Percentiles rank a stretch among this genome's conserved stretches.
Evolutionary conservation across 2,329 filamentous ascomycete genomes (phyloP).

Genomic region (Colletotrichum cereale): DNA sequence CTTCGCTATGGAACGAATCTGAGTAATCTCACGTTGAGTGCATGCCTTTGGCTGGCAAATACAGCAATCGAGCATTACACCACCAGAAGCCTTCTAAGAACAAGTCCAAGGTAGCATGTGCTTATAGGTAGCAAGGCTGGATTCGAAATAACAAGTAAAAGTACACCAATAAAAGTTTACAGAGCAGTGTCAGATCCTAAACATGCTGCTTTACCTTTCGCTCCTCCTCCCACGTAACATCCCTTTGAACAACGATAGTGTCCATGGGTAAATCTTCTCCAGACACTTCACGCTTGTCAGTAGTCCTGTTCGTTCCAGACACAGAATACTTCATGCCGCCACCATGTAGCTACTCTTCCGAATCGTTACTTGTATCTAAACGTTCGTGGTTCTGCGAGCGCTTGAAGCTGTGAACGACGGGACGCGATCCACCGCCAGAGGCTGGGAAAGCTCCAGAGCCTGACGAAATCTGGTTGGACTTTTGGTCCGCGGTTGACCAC

Average conservation of each 20-base stretch:
- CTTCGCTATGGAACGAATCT: too few relatives aligned
- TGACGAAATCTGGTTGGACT: constrained; percentile 21
- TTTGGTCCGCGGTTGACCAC: constrained; percentile 19
- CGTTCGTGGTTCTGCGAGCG: constrained; percentile 23
- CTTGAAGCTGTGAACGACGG: constrained; percentile 21
- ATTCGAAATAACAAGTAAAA: background rate
- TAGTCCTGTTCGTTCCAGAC: background rate
- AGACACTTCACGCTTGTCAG: background rate
- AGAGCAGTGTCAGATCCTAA: background rate
- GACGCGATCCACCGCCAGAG: background rate
- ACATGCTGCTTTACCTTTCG: constrained; percentile 18
- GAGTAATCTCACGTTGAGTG: too few relatives aligned
- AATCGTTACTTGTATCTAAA: constrained; percentile 18
- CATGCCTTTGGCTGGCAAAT: too few relatives aligned
- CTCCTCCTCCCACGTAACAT: constrained; percentile 31
- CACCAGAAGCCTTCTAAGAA: too few relatives aligned
- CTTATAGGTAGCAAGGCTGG: too few relatives aligned
- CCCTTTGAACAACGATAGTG: constrained; percentile 14
- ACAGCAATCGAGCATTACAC: too few relatives aligned
- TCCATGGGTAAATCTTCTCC: constrained; percentile 17
- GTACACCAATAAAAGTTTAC: background rate
- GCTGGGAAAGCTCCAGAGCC: background rate
- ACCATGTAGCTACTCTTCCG: constrained; percentile 21
- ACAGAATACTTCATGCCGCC: constrained; percentile 21
- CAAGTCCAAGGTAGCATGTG: too few relatives aligned